A percentile compares a stretch with the other conserved stretches of the same genome.
Conservation (phyloP, 2,329 filamentous ascomycete genomes). For the Hypomyces perniciosus region DNA sequence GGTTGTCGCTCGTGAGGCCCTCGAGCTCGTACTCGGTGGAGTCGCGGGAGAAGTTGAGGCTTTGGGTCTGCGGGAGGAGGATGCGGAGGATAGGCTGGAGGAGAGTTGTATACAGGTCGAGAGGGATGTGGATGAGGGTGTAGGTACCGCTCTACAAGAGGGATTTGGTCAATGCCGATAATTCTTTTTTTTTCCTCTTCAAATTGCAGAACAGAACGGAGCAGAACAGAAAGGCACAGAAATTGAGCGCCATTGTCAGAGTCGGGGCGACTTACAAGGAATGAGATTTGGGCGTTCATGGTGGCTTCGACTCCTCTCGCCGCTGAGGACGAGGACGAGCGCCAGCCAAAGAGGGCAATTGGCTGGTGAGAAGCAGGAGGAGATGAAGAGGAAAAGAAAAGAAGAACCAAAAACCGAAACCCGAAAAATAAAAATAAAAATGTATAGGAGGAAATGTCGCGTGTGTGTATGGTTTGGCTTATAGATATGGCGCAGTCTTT, state of each 20-base stretch:
- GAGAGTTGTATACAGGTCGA: constrained; percentile 70
- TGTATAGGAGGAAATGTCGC: background rate
- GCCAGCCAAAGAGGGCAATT: background rate
- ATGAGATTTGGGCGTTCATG: constrained; percentile 54
- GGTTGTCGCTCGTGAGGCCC: constrained; percentile 45
- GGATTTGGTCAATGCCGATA: constrained; percentile 27
- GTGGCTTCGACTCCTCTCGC: constrained; percentile 16
- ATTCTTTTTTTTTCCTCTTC: too few species aligned
- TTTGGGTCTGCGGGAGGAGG: constrained; percentile 60
- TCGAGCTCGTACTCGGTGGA: constrained; percentile 35
- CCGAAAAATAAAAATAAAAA: background rate
- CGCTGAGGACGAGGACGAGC: background rate
- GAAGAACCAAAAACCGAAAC: background rate
- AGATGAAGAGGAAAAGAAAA: background rate
- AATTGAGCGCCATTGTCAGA: background rate
- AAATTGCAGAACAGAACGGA: background rate
- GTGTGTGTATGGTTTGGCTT: constrained; percentile 1
- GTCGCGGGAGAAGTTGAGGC: constrained; percentile 30
- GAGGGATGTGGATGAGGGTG: constrained; percentile 83
- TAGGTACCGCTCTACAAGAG: constrained; percentile 70
- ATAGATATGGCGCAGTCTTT: constrained; percentile 11
- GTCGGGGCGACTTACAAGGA: constrained; percentile 43
- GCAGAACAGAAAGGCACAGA: background rate
- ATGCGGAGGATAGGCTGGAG: constrained; percentile 83
- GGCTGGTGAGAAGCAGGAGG: background rate